phyloP scores from a whole-genome alignment of 306 rosid species.

The Alnus rubra region DNA sequence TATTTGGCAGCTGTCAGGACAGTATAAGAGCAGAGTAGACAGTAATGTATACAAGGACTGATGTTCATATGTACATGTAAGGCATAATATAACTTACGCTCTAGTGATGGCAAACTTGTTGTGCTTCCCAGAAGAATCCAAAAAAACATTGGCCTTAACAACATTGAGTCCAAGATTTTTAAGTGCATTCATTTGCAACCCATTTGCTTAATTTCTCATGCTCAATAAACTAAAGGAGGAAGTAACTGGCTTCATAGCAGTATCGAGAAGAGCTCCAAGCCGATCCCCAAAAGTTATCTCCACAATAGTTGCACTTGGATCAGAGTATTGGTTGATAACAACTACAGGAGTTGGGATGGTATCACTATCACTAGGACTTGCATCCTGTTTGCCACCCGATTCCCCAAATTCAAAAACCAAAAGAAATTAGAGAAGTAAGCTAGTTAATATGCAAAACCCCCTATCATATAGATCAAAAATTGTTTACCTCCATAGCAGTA shows the following conservation, averaged over 20 bases:
- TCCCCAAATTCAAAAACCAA: constrained; percentile 25
- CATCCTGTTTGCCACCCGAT: constrained; percentile 52
- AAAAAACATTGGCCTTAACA: constrained; percentile 86
- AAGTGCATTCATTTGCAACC: constrained; percentile 81
- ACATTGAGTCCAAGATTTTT: constrained; percentile 86
- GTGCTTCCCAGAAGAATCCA: constrained; percentile 98
- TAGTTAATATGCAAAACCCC: constrained; percentile 24
- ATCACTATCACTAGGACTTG: constrained; percentile 55
- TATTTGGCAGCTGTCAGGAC: too few relatives aligned
- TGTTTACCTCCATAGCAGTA: constrained; percentile 69
- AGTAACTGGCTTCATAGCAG: constrained; percentile 48
- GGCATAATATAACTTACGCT: constrained; percentile 57
- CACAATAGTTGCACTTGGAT: constrained; percentile 83
- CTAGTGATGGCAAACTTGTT: constrained; percentile 80
- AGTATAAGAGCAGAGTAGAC: neutral
- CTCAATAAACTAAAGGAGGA: neutral
- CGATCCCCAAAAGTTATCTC: constrained; percentile 93
- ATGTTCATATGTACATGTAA: constrained; percentile 16
- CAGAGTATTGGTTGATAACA: constrained; percentile 85
- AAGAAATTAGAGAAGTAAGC: constrained; percentile 19
- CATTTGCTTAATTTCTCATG: constrained; percentile 22
- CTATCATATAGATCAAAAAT: constrained; percentile 21
- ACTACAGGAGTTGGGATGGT: constrained; percentile 68
- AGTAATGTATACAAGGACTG: neutral
- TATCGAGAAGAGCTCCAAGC: constrained; percentile 93